phyloP scores from a whole-genome alignment of 2,329 filamentous ascomycete genomes.

The Calonectria pseudoreteaudii region DNA sequence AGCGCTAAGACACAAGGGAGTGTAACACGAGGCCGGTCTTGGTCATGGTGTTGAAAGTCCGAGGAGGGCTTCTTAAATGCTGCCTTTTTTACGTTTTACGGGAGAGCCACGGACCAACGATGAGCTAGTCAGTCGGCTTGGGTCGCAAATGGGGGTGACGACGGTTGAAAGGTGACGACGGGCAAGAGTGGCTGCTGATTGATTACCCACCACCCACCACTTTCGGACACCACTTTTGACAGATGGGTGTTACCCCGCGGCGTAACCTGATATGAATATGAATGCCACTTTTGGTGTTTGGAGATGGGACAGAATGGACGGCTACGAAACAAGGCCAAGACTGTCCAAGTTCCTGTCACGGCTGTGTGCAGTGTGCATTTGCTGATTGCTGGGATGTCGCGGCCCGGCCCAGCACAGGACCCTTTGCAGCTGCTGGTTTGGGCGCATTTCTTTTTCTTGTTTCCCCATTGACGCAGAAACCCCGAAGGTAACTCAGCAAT shows the following conservation, averaged over 20 bases:
- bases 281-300: not conserved
- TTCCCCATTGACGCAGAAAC: not conserved
- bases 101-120: not conserved
- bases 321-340: not conserved
- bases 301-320: not conserved
- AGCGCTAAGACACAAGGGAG: not conserved
- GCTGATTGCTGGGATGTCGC: not conserved
- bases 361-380: not conserved
- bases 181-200: not conserved
- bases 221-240: slow-evolving; percentile 1
- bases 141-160: not conserved
- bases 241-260: not conserved
- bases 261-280: not conserved
- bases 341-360: not conserved
- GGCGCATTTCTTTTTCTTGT: too few relatives aligned
- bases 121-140: too few relatives aligned
- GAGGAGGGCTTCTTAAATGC: not conserved
- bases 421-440: not conserved
- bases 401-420: not conserved
- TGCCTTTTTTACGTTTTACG: not conserved
- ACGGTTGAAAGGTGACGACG: too few relatives aligned
- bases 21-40: not conserved
- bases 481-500: not conserved
- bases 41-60: not conserved
- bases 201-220: slow-evolving; percentile 8